phyloP scores from a whole-genome alignment of 2,329 filamentous ascomycete species.

The Cercospora sesami region DNA sequence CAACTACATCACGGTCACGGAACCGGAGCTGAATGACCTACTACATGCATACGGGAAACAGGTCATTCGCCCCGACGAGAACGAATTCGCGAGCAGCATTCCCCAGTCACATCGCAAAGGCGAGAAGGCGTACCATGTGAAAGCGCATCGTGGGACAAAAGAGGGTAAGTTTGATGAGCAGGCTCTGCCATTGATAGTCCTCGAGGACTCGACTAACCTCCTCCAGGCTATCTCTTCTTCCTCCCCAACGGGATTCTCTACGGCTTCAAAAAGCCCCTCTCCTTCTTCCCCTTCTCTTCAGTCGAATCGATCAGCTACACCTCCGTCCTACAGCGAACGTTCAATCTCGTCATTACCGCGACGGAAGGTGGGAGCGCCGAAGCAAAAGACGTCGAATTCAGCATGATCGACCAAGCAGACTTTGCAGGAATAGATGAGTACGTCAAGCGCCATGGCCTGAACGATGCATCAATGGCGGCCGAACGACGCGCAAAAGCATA shows the following conservation, averaged over 20 bases:
- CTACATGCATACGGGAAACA: constrained; percentile 49
- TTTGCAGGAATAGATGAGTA: constrained; percentile 63
- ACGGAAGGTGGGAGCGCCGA: constrained; percentile 19
- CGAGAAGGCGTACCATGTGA: constrained; percentile 64
- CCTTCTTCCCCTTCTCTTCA: constrained; percentile 61
- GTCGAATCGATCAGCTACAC: constrained; percentile 64
- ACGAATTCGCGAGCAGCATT: constrained; percentile 61
- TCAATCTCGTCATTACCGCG: constrained; percentile 60
- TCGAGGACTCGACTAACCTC: background rate
- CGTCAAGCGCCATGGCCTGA: constrained; percentile 60
- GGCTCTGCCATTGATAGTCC: background rate
- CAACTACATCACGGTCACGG: constrained; percentile 48
- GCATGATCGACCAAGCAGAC: constrained; percentile 65
- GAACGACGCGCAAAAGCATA: constrained; percentile 60
- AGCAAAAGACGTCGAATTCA: constrained; percentile 60
- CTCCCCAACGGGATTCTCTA: constrained; percentile 62
- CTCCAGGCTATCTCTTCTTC: constrained; percentile 62
- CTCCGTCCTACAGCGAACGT: constrained; percentile 63
- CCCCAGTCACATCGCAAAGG: constrained; percentile 62
- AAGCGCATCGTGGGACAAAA: constrained; percentile 64
- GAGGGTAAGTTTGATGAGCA: constrained; percentile 50
- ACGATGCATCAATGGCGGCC: constrained; percentile 64
- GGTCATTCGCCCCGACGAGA: constrained; percentile 55
- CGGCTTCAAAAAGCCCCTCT: constrained; percentile 65
- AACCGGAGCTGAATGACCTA: constrained; percentile 51